Evolutionary conservation across 495 filamentous ascomycete genomes (phyloP), one percentile per base, ranked within the genome.

Genomic region (Margaritispora aquatica): DNA sequence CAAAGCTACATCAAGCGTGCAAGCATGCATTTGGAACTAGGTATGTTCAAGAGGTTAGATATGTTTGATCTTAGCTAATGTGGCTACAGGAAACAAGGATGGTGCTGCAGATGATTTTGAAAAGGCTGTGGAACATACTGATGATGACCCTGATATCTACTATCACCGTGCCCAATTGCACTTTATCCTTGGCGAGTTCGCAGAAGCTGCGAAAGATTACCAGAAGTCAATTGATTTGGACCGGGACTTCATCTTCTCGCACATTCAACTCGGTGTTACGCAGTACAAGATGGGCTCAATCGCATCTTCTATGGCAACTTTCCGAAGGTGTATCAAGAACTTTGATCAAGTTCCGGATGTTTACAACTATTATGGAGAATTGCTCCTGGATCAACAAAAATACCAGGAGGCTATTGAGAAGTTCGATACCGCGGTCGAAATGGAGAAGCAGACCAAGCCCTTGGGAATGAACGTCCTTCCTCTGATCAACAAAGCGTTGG

Each of bases 211-310:
- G 22, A 96, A 94, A 75, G 94, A 99, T 73, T 99, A 99, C 75
- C 94, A 99, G 70, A 96, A 96, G 75, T 97, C 94, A 20, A 99
- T 98, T 69, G 94, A 97, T 66, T 84, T 98, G 38, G 94, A 98
- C 79, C 77, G 80, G 47, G 86, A 88, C 56, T 98, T 98, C 74
- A 98, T 98, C 77, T 98, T 95, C 80, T 97, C 94, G 10, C 94
- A 98, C 79, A 97, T 99, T 66, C 94, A 99, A 72, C 89, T 99
- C 53, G 94, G 94, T 74, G 94, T 99, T 41, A 99, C 94, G 48
- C 94, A 99, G 74, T 99, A 99, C 77, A 99, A 99, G 85, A 95
- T 97, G 90, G 95, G 94, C 57, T 96, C 91, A 10, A 88, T 97
- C 51, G 94, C 94, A 2, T 96, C 92, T 7, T 96, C 92, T 24